Evolutionary conservation across 495 filamentous ascomycete genomes (phyloP).

Genomic region (Penicillium arizonense): DNA sequence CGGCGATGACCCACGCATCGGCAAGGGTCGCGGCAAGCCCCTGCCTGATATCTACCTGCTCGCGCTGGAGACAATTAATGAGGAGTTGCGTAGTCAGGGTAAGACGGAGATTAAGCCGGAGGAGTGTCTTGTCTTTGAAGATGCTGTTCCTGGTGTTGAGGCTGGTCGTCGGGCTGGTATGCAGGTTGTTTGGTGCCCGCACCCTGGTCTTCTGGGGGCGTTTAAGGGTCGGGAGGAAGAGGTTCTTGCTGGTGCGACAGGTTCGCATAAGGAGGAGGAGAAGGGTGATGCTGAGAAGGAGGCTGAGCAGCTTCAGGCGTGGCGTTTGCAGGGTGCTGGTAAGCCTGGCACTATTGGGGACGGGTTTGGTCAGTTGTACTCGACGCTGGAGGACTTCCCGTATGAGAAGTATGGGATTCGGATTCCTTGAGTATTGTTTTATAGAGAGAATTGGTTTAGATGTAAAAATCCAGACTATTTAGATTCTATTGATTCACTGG

Average conservation of each 20-base stretch:
- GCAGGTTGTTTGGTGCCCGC: slow-evolving; percentile 92
- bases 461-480: no score
- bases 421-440: slow-evolving; percentile 6
- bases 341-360: slow-evolving; percentile 58
- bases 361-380: slow-evolving; percentile 67
- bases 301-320: slow-evolving; percentile 40
- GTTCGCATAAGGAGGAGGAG: slow-evolving; percentile 59
- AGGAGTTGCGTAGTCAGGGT: slow-evolving; percentile 53
- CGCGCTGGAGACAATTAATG: slow-evolving; percentile 83
- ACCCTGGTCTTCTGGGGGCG: slow-evolving; percentile 72
- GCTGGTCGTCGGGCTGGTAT: slow-evolving; percentile 89
- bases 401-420: slow-evolving; percentile 70
- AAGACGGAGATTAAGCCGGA: slow-evolving; percentile 70
- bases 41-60: slow-evolving; percentile 93
- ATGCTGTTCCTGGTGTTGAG: slow-evolving; percentile 90
- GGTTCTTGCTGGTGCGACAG: slow-evolving; percentile 81
- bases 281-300: slow-evolving; percentile 44
- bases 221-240: slow-evolving; percentile 73
- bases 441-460: no score
- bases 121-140: slow-evolving; percentile 96
- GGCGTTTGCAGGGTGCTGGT: slow-evolving; percentile 44
- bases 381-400: slow-evolving; percentile 66
- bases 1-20: slow-evolving; percentile 84
- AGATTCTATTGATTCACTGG: no score
- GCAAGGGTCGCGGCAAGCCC: slow-evolving; percentile 81